Evolutionary conservation across 805 yeast genomes (phyloP), one percentile per base, ranked within the genome.

Genomic region (Lipomyces yamanashiensis): DNA sequence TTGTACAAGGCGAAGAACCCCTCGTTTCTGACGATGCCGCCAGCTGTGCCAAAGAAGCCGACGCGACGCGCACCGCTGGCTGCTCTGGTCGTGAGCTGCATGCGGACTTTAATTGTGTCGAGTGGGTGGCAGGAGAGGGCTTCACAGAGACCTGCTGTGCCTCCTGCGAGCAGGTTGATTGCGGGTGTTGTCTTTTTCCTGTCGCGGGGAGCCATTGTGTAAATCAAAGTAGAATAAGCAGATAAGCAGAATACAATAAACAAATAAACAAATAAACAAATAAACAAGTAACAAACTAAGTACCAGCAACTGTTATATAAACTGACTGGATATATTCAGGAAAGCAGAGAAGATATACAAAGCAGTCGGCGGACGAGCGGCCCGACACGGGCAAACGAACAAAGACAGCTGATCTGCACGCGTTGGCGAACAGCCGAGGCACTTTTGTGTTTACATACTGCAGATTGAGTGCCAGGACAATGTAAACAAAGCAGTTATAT

Each of bases 41-140:
- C 79, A 71, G 97, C 98, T 3, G 98, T 93, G 56, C 80, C 82
- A 65, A 91, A 73, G 73, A 93, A 91, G 0, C 98, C 98, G 2
- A 96, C 95, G 23, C 92, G 87, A 74, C 88, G 89, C 44, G 75
- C 72, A 13, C 77, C 77, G 51, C 71, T 72, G 34, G 75, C 74
- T 53, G 83, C 81, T 73, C 86, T 87, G 73, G 85, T 85, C 75
- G 88, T 87, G 72, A 93, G 83, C 77, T 93, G 98, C 98, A 93
- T 93, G 74, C 98, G 86, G 67, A 93, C 99, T 78, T 93, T 93
- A 75, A 93, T 90, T 45, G 99, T 93, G 75, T 93, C 99, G 71
- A 93, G 83, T n/a, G 98, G 98, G 77, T 93, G 99, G 76, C 99
- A 93, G 76, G 93, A 87, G 67, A 95, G 82, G 13, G 98, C 99